Base-by-base conservation (phyloP, 164 flowering plant species). In the Cinnamomum micranthum region DNA sequence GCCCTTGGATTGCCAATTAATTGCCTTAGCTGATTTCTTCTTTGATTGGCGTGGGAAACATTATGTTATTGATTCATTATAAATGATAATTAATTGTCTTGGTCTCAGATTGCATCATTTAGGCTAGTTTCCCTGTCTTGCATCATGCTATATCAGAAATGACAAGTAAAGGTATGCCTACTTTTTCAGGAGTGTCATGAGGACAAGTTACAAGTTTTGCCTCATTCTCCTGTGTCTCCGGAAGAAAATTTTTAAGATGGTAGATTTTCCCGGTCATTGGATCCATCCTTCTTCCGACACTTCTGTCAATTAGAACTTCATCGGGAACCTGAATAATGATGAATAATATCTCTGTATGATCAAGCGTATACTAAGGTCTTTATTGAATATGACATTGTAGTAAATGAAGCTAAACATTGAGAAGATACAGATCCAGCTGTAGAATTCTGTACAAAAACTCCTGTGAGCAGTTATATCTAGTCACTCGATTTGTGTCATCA, bases 111-210 rank as follows among this genome's bases (percentile, higher is more conserved):
- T 35, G 41, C 0, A 35, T 35, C 41, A 6, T 35, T 35, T 35
- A 35, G 41, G 41, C 41, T 35, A 35, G 41, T 35, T 35, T 35
- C 41, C 41, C 9, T 35, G 41, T 35, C 41, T 0, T 6, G 41
- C 41, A 35, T 35, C 41, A 35, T 20, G 33, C 13, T 17, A 51
- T 7, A 25, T 24, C 27, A 15, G 41, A 62, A 55, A 35, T 10
- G 22, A 13, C 59, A 47, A 23, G 28, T 24, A 5, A 33, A 27
- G 33, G 15, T 58, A 11, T 1, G 9, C 25, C 58, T 81, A 91
- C 99, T 81, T 93, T 93, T 77, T 91, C 93, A 70, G 85, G 86
- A 6, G 92, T 90, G 78, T 95, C 99, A 85, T 93, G 98, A n/a
- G 92, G 81, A 70, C 98, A 95, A 51, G 89, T 86, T 41, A 90